Percentiles rank a stretch among this genome's conserved stretches.
Conservation (phyloP, 306 rosid species). For the Chamaecrista fasciculata region DNA sequence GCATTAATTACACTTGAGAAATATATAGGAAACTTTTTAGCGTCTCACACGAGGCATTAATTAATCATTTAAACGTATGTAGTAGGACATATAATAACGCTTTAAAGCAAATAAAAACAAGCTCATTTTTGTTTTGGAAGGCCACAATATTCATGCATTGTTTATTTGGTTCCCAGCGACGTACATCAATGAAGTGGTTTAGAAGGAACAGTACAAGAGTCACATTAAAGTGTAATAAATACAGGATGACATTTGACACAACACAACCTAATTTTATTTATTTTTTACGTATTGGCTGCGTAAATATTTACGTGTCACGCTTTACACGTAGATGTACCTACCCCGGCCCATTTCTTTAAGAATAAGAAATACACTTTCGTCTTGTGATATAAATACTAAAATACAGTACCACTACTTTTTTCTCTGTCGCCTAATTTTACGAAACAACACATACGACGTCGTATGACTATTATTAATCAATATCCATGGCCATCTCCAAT, state of each 20-base stretch:
- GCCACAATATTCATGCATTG: background rate
- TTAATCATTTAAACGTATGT: too few relatives aligned
- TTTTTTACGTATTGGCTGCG: constrained; percentile 1
- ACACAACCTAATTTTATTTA: background rate
- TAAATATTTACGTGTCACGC: background rate
- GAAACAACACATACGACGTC: too few relatives aligned
- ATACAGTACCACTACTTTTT: background rate
- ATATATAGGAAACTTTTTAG: too few relatives aligned
- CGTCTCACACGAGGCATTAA: too few relatives aligned
- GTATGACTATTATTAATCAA: too few relatives aligned
- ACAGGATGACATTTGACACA: background rate
- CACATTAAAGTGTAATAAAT: background rate
- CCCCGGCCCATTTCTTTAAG: too few relatives aligned
- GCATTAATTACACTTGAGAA: too few relatives aligned
- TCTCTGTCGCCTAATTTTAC: too few relatives aligned
- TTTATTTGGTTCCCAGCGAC: background rate
- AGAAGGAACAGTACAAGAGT: background rate
- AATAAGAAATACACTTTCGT: too few relatives aligned
- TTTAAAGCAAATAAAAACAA: too few relatives aligned
- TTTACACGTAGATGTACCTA: too few relatives aligned
- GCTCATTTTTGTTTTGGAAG: background rate
- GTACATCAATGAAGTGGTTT: background rate
- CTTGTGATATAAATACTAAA: background rate
- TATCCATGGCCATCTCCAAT: constrained; percentile 31
- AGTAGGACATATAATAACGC: too few relatives aligned